Conservation (phyloP, 2,329 filamentous ascomycete genomes). For the Diaporthe citri region DNA sequence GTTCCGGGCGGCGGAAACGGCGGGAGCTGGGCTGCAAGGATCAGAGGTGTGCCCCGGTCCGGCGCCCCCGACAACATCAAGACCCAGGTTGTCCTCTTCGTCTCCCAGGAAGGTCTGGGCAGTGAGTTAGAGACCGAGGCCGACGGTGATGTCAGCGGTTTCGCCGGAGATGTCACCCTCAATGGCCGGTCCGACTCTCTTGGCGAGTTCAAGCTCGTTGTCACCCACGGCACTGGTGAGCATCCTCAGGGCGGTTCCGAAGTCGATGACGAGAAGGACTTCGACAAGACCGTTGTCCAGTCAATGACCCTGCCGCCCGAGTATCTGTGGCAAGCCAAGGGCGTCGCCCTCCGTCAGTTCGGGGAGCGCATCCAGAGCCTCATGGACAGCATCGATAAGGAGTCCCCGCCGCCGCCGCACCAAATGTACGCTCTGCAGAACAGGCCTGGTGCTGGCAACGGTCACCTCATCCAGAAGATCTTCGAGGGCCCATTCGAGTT, state of each 20-base stretch:
- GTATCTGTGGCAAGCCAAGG: conserved; percentile 86
- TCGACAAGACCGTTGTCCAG: conserved; percentile 81
- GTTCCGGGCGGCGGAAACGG: conserved; percentile 86
- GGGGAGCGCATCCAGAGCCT: conserved; percentile 64
- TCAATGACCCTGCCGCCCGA: conserved; percentile 77
- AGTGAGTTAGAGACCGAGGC: conserved; percentile 71
- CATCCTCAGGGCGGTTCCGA: conserved; percentile 75
- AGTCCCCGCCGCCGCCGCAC: conserved; percentile 79
- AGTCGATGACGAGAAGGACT: conserved; percentile 75
- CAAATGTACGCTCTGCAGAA: conserved; percentile 86
- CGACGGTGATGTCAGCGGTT: conserved; percentile 61
- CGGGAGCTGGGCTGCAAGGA: conserved; percentile 91
- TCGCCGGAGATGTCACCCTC: conserved; percentile 74
- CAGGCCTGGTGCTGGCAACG: conserved; percentile 77
- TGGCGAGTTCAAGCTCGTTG: conserved; percentile 82
- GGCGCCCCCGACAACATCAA: conserved; percentile 76
- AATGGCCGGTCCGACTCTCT: conserved; percentile 78
- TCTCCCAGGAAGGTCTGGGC: conserved; percentile 79
- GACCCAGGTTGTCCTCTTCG: conserved; percentile 85
- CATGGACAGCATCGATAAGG: conserved; percentile 58
- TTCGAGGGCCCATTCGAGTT: conserved; percentile 94
- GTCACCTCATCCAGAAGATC: conserved; percentile 90
- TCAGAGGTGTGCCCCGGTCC: conserved; percentile 83
- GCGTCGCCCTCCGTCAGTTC: conserved; percentile 65
- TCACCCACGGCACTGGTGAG: conserved; percentile 78